Percentiles rank a stretch among this genome's conserved stretches.
Evolutionary conservation across 2,329 filamentous ascomycete genomes (phyloP).

Genomic region (Biscogniauxia marginata): DNA sequence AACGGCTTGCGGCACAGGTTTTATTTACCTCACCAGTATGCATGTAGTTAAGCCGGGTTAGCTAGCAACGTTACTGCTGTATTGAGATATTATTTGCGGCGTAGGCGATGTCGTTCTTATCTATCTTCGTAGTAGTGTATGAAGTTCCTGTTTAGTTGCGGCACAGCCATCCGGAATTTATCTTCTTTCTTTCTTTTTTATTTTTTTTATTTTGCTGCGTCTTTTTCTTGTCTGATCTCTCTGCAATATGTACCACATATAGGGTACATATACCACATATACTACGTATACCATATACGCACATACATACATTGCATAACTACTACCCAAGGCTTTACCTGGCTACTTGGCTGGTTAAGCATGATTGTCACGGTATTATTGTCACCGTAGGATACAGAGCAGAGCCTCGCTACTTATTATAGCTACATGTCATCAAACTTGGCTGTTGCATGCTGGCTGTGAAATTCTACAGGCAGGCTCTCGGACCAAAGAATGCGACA

Average conservation of each 20-base stretch:
- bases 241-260: no score
- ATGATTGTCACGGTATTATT: no score
- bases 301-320: no score
- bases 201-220: no score
- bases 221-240: no score
- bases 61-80: background rate
- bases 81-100: background rate
- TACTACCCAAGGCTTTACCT: no score
- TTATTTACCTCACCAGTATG: background rate
- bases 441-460: background rate
- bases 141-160: background rate
- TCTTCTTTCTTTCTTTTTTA: background rate
- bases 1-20: background rate
- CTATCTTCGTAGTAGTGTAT: background rate
- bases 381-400: background rate
- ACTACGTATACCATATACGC: no score
- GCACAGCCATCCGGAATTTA: background rate
- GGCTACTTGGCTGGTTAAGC: no score
- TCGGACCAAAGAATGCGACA: background rate
- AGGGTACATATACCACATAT: no score
- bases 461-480: background rate
- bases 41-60: background rate
- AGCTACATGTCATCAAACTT: background rate
- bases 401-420: background rate
- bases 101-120: background rate